A percentile compares a stretch with the other conserved stretches of the same genome.
These are phyloP conservation scores for Thielaviopsis musarum DNA, from an alignment of 2,329 filamentous ascomycete species.

Conservation along the genomic window DNA sequence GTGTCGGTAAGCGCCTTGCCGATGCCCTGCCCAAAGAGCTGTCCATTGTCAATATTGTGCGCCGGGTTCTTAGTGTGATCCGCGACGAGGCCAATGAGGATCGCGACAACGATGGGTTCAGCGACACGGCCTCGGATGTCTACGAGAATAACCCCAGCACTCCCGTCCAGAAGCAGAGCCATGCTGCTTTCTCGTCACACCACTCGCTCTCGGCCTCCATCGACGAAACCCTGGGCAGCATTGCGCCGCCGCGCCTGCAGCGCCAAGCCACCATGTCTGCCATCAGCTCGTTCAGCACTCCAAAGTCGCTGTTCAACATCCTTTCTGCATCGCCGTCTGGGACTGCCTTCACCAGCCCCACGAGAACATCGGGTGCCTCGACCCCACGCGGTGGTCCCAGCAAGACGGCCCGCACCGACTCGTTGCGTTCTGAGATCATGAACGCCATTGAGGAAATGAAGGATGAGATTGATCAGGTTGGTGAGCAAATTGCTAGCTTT, in stretches of 20 bases:
- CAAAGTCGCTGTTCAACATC: constrained; percentile 75
- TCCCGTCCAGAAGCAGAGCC: constrained; percentile 18
- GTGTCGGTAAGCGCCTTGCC: constrained; percentile 60
- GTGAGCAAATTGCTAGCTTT: constrained; percentile 79
- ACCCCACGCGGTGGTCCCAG: constrained; percentile 28
- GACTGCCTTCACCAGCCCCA: constrained; percentile 38
- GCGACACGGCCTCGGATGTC: constrained; percentile 32
- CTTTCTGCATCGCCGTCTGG: constrained; percentile 41
- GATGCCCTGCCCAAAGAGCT: constrained; percentile 80
- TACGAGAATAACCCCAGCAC: constrained; percentile 23
- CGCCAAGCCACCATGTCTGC: constrained; percentile 31
- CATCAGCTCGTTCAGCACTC: constrained; percentile 45
- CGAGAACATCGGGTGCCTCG: constrained; percentile 30
- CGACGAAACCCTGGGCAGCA: constrained; percentile 12
- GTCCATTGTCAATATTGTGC: constrained; percentile 85
- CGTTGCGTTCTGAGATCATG: constrained; percentile 78
- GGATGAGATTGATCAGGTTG: constrained; percentile 83
- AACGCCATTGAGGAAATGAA: constrained; percentile 91
- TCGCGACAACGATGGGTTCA: constrained; percentile 40
- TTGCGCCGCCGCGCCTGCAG: constrained; percentile 8
- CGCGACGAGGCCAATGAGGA: constrained; percentile 80
- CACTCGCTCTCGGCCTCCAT: constrained; percentile 13
- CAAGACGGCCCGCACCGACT: constrained; percentile 28
- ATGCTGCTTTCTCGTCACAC: constrained; percentile 16
- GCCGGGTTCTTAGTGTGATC: constrained; percentile 76